Conservation (phyloP, 176 grass and related monocot species). For the Juncus effusus region DNA sequence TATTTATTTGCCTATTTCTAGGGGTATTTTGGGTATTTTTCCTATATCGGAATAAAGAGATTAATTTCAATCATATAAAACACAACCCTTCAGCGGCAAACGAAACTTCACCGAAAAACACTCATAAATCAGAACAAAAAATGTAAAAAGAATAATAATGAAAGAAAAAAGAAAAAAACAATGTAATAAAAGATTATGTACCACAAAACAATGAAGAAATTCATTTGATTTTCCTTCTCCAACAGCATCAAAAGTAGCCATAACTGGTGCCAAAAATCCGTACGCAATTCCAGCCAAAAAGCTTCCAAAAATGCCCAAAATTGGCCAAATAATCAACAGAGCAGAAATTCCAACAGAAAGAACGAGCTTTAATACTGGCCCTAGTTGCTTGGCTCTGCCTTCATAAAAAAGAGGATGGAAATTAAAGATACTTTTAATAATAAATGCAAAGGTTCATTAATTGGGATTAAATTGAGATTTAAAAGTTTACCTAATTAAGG, state of each 20-base stretch:
- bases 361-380: slow-evolving; percentile 81
- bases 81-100: no score
- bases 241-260: slow-evolving; percentile 83
- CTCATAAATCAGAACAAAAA: no score
- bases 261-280: slow-evolving; percentile 86
- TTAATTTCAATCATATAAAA: no score
- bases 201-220: slow-evolving; percentile 79
- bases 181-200: slow-evolving; percentile 28
- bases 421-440: slow-evolving; percentile 35
- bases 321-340: slow-evolving; percentile 58
- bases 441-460: not conserved
- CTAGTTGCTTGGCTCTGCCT: slow-evolving; percentile 76
- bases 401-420: slow-evolving; percentile 32
- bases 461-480: slow-evolving; percentile 27
- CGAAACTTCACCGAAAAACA: no score
- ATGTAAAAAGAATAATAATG: not conserved
- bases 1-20: not conserved
- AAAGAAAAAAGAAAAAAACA: slow-evolving; percentile 13
- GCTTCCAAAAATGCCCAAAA: slow-evolving; percentile 68
- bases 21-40: not conserved
- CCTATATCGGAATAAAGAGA: not conserved
- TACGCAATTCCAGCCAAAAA: slow-evolving; percentile 56
- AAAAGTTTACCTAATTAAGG: slow-evolving; percentile 60
- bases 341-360: slow-evolving; percentile 55
- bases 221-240: slow-evolving; percentile 85